Conservation (phyloP, 176 grass and related monocot genomes). For the Musa troglodytarum region DNA sequence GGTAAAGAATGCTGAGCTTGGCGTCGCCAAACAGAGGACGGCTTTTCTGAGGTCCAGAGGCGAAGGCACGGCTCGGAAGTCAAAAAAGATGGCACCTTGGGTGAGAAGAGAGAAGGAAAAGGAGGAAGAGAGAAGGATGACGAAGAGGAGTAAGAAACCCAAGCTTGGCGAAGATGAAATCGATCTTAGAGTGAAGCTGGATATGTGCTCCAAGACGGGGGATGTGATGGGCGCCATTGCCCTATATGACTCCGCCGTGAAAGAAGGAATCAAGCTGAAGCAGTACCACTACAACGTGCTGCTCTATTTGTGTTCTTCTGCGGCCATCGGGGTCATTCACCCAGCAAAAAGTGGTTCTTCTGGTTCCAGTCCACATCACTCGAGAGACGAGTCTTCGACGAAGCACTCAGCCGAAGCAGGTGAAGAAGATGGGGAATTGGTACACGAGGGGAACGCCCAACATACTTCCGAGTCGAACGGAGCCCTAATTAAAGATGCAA, state of each 20-base stretch:
- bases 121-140: slow-evolving; percentile 16
- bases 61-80: slow-evolving; percentile 6
- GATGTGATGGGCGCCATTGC: slow-evolving; percentile 46
- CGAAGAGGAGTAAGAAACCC: slow-evolving; percentile 1
- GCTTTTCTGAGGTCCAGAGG: background rate
- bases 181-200: slow-evolving; percentile 38
- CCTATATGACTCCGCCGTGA: slow-evolving; percentile 36
- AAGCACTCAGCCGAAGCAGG: background rate
- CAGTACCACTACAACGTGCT: slow-evolving; percentile 69
- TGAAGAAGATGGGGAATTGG: slow-evolving; percentile 1
- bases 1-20: background rate
- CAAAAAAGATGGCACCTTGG: slow-evolving; percentile 9
- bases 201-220: slow-evolving; percentile 59
- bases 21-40: background rate
- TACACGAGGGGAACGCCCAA: background rate
- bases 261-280: slow-evolving; percentile 31
- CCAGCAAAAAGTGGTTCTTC: slow-evolving; percentile 47
- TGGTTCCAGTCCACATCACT: slow-evolving; percentile 1
- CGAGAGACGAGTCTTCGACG: background rate
- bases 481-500: background rate
- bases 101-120: slow-evolving; percentile 12
- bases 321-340: slow-evolving; percentile 39
- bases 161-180: background rate
- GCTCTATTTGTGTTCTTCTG: slow-evolving; percentile 56
- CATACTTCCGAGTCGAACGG: background rate